Evolutionary conservation across 192 early-diverging fungal genomes (phyloP).

Genomic region (Coemansia biformis): DNA sequence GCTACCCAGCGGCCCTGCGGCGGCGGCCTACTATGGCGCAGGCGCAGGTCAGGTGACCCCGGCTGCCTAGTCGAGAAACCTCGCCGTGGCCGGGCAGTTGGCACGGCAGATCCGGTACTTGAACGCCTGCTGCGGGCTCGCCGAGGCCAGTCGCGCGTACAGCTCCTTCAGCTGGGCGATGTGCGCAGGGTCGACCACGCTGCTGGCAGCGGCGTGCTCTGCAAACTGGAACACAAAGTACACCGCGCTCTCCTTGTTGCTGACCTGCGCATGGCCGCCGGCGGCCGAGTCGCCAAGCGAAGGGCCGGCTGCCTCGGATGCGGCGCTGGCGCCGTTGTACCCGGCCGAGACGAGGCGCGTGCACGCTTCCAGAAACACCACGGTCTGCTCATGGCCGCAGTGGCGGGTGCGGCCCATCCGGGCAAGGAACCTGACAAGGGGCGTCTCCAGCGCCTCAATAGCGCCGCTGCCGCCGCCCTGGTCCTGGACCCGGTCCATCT

Average conservation of each 20-base stretch:
- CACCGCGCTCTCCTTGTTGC: constrained; percentile 24
- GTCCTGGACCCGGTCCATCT: constrained; percentile 2
- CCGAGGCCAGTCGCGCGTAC: constrained; percentile 17
- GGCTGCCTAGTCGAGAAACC: too few species aligned
- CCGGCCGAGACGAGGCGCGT: constrained; percentile 11
- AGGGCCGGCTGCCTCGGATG: background rate
- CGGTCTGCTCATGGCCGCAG: constrained; percentile 22
- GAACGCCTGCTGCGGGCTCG: constrained; percentile 30
- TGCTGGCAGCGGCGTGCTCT: constrained; percentile 30
- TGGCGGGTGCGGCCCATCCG: constrained; percentile 23
- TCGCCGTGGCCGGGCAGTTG: constrained; percentile 12
- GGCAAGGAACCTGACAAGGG: constrained; percentile 22
- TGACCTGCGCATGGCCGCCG: background rate
- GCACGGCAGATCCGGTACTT: constrained; percentile 23
- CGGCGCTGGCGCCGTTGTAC: constrained; percentile 2
- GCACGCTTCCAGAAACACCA: constrained; percentile 21
- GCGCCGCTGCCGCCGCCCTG: background rate
- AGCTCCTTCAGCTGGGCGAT: constrained; percentile 7
- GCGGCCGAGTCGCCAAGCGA: too few species aligned
- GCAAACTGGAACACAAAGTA: constrained; percentile 22
- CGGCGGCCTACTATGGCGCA: too few species aligned
- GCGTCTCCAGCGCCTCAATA: background rate
- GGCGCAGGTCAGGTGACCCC: too few species aligned
- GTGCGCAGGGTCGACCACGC: constrained; percentile 17
- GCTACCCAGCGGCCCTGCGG: too few species aligned